phyloP scores from a whole-genome alignment of 2,329 filamentous ascomycete genomes.

The Coniochaeta hoffmannii region DNA sequence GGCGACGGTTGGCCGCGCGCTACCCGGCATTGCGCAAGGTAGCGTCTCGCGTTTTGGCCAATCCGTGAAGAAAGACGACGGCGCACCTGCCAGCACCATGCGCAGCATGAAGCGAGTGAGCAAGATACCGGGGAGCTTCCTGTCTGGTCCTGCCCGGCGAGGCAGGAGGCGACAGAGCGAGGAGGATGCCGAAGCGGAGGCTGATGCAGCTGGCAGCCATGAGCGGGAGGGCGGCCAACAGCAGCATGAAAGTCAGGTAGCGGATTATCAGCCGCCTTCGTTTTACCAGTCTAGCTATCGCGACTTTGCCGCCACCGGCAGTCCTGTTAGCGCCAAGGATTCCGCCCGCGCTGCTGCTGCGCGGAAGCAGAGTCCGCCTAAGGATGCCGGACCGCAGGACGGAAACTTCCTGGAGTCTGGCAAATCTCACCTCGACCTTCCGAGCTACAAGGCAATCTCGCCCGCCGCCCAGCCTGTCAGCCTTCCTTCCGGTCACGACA shows the following conservation, averaged over 20 bases:
- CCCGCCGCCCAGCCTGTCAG: constrained; percentile 37
- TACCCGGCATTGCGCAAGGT: constrained; percentile 34
- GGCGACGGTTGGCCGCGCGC: constrained; percentile 40
- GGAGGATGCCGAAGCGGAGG: constrained; percentile 49
- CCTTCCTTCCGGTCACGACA: constrained; percentile 60
- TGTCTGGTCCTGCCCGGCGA: constrained; percentile 72
- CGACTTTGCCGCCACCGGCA: constrained; percentile 49
- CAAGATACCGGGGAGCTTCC: constrained; percentile 67
- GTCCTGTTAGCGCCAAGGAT: constrained; percentile 44
- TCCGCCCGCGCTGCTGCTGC: constrained; percentile 31
- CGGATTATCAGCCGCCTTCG: constrained; percentile 25
- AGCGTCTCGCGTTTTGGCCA: constrained; percentile 47
- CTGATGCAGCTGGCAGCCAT: constrained; percentile 31
- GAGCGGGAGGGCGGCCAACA: constrained; percentile 33
- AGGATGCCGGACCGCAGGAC: constrained; percentile 9
- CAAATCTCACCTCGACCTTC: constrained; percentile 24
- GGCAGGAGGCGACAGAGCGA: constrained; percentile 62
- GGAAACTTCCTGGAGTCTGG: constrained; percentile 15
- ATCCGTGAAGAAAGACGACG: constrained; percentile 51
- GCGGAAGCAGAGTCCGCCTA: constrained; percentile 22
- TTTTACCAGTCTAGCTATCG: constrained; percentile 35
- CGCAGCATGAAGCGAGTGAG: constrained; percentile 65
- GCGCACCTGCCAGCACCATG: constrained; percentile 63
- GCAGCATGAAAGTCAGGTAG: constrained; percentile 11
- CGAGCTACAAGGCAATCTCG: constrained; percentile 47